phyloP scores from a whole-genome alignment of 2,329 filamentous ascomycete species.

The Aspergillus clavatus region DNA sequence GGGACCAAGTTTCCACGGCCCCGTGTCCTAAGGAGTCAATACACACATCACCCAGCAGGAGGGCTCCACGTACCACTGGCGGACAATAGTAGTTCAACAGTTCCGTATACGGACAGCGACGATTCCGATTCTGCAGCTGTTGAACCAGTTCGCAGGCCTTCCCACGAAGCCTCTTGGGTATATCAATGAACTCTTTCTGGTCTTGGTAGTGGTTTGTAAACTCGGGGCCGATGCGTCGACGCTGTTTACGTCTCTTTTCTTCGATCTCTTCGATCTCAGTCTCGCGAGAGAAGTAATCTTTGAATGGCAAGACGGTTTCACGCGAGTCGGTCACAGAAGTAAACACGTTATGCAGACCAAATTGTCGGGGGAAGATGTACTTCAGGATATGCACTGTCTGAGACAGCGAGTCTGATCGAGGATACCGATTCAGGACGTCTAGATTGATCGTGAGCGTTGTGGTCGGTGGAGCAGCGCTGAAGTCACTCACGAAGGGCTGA shows the following conservation, averaged over 20 bases:
- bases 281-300: constrained; percentile 82
- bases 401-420: constrained; percentile 36
- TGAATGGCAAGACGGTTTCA: constrained; percentile 67
- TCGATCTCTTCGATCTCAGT: constrained; percentile 59
- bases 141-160: constrained; percentile 54
- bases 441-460: constrained; percentile 2
- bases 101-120: constrained; percentile 71
- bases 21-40: constrained; percentile 19
- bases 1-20: constrained; percentile 21
- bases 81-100: constrained; percentile 80
- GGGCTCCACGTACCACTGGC: constrained; percentile 34
- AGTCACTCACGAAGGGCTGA: constrained; percentile 68
- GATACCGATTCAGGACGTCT: constrained; percentile 78
- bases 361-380: constrained; percentile 91
- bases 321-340: constrained; percentile 60
- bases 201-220: constrained; percentile 3
- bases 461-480: neutral
- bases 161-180: constrained; percentile 58
- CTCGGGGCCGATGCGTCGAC: neutral
- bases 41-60: neutral
- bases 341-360: constrained; percentile 88
- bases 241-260: constrained; percentile 10
- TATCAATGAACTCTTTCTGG: constrained; percentile 12
- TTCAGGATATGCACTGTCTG: constrained; percentile 72
- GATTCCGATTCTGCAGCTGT: constrained; percentile 66